Evolutionary conservation across 495 filamentous ascomycete species (phyloP).

Genomic region (Penicillium salamii): DNA sequence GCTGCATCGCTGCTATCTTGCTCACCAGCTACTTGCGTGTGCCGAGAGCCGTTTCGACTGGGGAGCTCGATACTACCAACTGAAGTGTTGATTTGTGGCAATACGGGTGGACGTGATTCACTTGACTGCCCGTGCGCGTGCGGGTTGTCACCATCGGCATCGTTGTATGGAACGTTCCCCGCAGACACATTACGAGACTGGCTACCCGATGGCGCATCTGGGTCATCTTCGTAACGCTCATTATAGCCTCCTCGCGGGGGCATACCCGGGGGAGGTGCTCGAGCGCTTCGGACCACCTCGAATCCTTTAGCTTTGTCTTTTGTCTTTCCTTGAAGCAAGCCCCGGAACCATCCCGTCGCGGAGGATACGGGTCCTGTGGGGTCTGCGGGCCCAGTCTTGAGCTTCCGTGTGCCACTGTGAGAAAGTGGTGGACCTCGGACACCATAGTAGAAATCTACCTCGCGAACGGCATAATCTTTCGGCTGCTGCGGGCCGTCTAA

Average conservation of each 20-base stretch:
- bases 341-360: conserved; percentile 84
- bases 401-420: conserved; percentile 71
- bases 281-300: conserved; percentile 85
- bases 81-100: conserved; percentile 57
- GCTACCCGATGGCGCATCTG: conserved; percentile 28
- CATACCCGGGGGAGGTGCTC: conserved; percentile 53
- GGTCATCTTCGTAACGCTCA: conserved; percentile 59
- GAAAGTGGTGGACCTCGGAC: conserved; percentile 87
- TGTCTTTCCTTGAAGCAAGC: conserved; percentile 72
- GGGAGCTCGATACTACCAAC: conserved; percentile 58
- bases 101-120: conserved; percentile 41
- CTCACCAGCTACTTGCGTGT: conserved; percentile 38
- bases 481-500: conserved; percentile 49
- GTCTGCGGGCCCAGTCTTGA: conserved; percentile 93
- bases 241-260: conserved; percentile 43
- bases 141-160: conserved; percentile 42
- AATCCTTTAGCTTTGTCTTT: conserved; percentile 94
- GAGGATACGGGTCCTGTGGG: conserved; percentile 86
- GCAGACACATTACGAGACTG: conserved; percentile 32
- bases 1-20: conserved; percentile 8
- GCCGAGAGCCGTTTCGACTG: conserved; percentile 61
- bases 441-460: conserved; percentile 94
- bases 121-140: conserved; percentile 5
- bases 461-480: conserved; percentile 85
- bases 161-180: conserved; percentile 42